These are phyloP conservation scores for Cronartium quercuum DNA, from an alignment of 1,284 basidiomycete genomes.

Conservation along the genomic window DNA sequence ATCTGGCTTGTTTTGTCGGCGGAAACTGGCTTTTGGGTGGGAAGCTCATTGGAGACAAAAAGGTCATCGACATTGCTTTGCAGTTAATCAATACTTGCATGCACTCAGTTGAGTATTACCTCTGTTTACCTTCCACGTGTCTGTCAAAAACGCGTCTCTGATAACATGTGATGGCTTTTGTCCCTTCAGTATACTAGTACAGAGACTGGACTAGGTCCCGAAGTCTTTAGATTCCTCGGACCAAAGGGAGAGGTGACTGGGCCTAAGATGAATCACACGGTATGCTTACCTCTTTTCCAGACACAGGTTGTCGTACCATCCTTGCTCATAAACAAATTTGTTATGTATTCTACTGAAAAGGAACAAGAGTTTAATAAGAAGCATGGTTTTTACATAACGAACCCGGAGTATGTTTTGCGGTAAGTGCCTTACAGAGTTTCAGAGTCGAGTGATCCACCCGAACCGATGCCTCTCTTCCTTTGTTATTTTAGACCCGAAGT, in stretches of 20 bases:
- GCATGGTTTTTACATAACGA: slow-evolving; percentile 9
- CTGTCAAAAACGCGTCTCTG: background rate
- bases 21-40: slow-evolving; percentile 38
- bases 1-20: slow-evolving; percentile 36
- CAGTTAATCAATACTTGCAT: slow-evolving; percentile 20
- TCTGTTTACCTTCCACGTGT: background rate
- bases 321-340: background rate
- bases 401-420: slow-evolving; percentile 20
- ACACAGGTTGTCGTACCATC: background rate
- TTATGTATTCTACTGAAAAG: background rate
- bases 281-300: background rate
- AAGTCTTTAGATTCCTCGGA: slow-evolving; percentile 26
- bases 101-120: slow-evolving; percentile 10
- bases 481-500: slow-evolving; percentile 19
- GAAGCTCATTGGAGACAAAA: slow-evolving; percentile 13
- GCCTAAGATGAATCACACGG: background rate
- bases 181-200: slow-evolving; percentile 32
- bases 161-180: background rate
- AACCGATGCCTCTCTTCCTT: background rate
- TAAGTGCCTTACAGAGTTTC: background rate
- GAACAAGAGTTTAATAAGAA: background rate
- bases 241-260: slow-evolving; percentile 7
- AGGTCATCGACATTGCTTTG: slow-evolving; percentile 6
- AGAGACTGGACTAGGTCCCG: slow-evolving; percentile 29
- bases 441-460: background rate